Evolutionary conservation across 768 basidiomycete genomes (phyloP), one percentile per base, ranked within the genome.

Genomic region (Mycena albidolilacea): DNA sequence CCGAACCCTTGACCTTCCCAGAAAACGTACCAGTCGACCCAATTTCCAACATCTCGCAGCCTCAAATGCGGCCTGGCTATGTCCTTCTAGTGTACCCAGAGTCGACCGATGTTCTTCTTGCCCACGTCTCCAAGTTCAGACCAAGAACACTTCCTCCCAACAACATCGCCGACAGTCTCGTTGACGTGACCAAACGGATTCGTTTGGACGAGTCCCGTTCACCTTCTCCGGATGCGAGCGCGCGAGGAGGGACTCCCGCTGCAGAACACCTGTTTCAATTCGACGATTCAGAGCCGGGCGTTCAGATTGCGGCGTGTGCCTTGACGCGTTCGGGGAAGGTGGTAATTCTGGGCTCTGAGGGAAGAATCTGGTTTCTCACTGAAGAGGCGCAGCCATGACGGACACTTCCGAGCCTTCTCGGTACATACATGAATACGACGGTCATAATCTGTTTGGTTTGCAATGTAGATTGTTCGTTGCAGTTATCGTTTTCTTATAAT

Each of bases 1-100:
- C 67, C 8, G 30, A 60, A 12, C 21, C 0, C 0, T 68, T 72
- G 46, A 12, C 41, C 44, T 43, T 46, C 7, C 65, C 35, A 11
- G 38, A 35, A 66, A 35, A 50, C 14, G 44, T 43, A 8, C 44
- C 19, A 7, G 6, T 46, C 19, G 65, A 72, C 30, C 57, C 67
- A 12, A 70, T 73, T 15, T 62, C 68, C 17, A 70, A 12, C n/a
- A 66, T 73, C 41, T 61, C 64, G 6, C 67, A 73, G 4, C 72
- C 57, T n/a, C 62, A 44, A 30, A 14, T 23, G 23, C 9, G 30
- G 23, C 15, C 43, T 44, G 67, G 67, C 2, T 15, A 3, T 19
- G 69, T 69, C n/a, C 58, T 73, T 21, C 19, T 73, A 10, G 64
- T 54, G 10, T 48, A 55, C 43, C 64, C 68, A 7, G 12, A 63